Evolutionary conservation across 139 green algal genomes (phyloP), one percentile per base, ranked within the genome.

Genomic region (Spirogloea muscicola): DNA sequence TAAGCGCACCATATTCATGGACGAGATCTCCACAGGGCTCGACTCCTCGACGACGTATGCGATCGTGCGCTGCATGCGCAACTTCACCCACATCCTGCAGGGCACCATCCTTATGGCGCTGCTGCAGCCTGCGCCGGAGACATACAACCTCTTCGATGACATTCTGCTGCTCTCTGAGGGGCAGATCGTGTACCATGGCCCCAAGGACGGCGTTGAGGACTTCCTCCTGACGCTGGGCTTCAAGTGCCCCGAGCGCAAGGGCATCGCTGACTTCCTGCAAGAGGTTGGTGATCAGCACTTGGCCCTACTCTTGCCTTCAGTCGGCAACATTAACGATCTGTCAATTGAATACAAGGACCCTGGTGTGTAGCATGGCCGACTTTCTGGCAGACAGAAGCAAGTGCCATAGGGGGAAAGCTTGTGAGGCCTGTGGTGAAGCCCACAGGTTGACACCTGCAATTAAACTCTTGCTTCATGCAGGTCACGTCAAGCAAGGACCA

Each of bases 81-180:
- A 74, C 59, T 41, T 76, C 64, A 66, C 60, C 7, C 70, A 78
- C 64, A 21, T 51, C 10, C 66, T 65, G 33, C 36, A 63, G 37
- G 31, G 36, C 44, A 72, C 34, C 2, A 44, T 59, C 27, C 39
- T 94, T 49, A 81, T 92, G 18, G 85, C 70, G 9, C 87, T 96
- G 62, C 87, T 95, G 68, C 91, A 96, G 86, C 91, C 91, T 0
- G 80, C 87, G 0, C 91, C 91, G 7, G 91, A 95, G 79, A 76
- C 65, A 1, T 65, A 79, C 46, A 57, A 67, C n/a, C 87, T 91
- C 33, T 91, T 91, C 66, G 87, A 91, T 43, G 87, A 91, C 48
- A 41, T 90, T 9, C 48, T 91, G 33, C 70, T 91, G 44, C 72
- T 76, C 13, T 58, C 36, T 21, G 68, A 66, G 55, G 68, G 68